phyloP scores from a whole-genome alignment of 108 stramenopile species.

The Chaetoceros tenuissimus region DNA sequence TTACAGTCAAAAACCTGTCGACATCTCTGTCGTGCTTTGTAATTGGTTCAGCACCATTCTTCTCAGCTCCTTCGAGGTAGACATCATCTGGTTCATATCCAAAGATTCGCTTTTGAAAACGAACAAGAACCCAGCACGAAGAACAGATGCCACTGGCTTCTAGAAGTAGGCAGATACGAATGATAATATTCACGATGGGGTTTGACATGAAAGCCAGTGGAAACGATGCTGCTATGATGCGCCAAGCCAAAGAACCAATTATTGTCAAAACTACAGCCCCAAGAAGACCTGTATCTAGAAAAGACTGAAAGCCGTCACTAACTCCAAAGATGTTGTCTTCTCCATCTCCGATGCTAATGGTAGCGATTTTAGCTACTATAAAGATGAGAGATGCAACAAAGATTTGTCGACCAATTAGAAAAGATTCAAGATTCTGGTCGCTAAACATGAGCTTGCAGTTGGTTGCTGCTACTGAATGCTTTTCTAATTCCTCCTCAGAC shows the following conservation, averaged over 20 bases:
- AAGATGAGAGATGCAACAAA: slow-evolving; percentile 37
- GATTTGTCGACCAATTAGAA: slow-evolving; percentile 55
- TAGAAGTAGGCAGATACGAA: slow-evolving; percentile 36
- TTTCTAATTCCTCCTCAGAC: slow-evolving; percentile 17
- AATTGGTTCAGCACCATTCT: neutral
- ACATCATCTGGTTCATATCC: slow-evolving; percentile 34
- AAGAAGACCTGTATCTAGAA: slow-evolving; percentile 46
- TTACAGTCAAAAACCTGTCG: neutral
- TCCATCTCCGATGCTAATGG: slow-evolving; percentile 9
- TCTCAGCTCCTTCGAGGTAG: too few species aligned
- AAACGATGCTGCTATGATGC: slow-evolving; percentile 39
- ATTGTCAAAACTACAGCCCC: slow-evolving; percentile 47
- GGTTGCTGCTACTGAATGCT: slow-evolving; percentile 13
- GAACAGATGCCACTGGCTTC: slow-evolving; percentile 44
- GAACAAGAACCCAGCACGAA: slow-evolving; percentile 29
- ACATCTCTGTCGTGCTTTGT: neutral
- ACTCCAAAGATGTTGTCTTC: slow-evolving; percentile 43
- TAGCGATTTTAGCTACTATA: slow-evolving; percentile 43
- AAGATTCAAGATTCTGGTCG: slow-evolving; percentile 25
- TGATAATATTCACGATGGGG: slow-evolving; percentile 32
- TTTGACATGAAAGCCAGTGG: slow-evolving; percentile 46
- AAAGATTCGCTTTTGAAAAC: slow-evolving; percentile 10
- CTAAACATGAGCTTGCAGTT: slow-evolving; percentile 31
- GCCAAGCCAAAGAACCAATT: slow-evolving; percentile 40
- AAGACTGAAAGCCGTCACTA: slow-evolving; percentile 28